A percentile compares a stretch with the other conserved stretches of the same genome.
Evolutionary conservation across 495 filamentous ascomycete species (phyloP).

Genomic region (Melanomma pulvis-pyrius): DNA sequence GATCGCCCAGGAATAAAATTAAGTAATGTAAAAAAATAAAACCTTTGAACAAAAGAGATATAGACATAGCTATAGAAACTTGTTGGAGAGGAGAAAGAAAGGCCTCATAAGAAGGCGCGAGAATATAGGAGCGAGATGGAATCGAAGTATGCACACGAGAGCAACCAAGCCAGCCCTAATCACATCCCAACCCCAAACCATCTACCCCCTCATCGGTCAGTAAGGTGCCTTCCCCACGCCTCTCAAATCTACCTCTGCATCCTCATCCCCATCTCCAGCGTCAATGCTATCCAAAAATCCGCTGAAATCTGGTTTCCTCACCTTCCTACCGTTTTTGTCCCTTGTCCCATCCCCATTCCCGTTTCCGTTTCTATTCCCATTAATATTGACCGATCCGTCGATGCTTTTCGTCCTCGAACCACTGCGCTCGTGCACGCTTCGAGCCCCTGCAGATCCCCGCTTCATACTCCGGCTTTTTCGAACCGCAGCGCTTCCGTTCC

Average conservation of each 20-base stretch:
- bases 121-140: not conserved
- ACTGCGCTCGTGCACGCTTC: slow-evolving; percentile 18
- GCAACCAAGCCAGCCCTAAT: not conserved
- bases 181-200: not conserved
- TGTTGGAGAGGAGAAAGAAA: not conserved
- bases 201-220: not conserved
- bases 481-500: slow-evolving; percentile 8
- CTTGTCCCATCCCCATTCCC: not conserved
- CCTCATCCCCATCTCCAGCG: slow-evolving; percentile 23
- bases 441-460: not conserved
- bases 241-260: not conserved
- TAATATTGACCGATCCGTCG: slow-evolving; percentile 1
- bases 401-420: not conserved
- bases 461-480: slow-evolving; percentile 31
- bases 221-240: slow-evolving; percentile 23
- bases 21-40: no score
- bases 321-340: not conserved
- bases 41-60: not conserved
- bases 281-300: slow-evolving; percentile 38
- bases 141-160: not conserved
- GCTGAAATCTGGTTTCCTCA: slow-evolving; percentile 34
- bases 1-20: no score
- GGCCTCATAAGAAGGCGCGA: no score
- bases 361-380: slow-evolving; percentile 1
- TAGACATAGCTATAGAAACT: not conserved